Percentiles rank a stretch among this genome's conserved stretches.
Conservation (phyloP, 345 rosid species). For the Salix viminalis region DNA sequence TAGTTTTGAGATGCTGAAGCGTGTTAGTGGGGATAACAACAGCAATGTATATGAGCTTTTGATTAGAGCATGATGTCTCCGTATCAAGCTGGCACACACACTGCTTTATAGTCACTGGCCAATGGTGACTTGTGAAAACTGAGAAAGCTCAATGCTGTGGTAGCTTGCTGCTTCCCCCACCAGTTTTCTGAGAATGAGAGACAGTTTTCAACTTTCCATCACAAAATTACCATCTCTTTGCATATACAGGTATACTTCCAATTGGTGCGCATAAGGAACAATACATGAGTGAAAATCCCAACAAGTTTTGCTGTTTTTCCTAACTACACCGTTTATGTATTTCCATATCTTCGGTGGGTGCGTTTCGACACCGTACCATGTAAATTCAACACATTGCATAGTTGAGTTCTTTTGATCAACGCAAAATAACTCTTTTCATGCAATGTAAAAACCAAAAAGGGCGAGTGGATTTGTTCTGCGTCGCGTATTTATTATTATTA, state of each 20-base stretch:
- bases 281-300: background rate
- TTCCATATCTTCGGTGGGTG: background rate
- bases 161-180: background rate
- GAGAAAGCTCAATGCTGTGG: background rate
- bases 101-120: background rate
- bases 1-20: constrained; percentile 78
- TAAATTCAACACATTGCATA: background rate
- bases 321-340: background rate
- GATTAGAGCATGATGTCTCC: constrained; percentile 46
- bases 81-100: background rate
- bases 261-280: background rate
- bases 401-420: no score
- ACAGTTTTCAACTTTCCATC: background rate
- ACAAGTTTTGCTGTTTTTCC: background rate
- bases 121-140: background rate
- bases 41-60: constrained; percentile 77
- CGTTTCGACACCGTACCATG: background rate
- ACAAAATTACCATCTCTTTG: no score
- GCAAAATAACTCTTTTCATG: no score
- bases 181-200: background rate
- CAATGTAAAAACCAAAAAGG: no score
- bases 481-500: no score
- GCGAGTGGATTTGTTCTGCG: no score
- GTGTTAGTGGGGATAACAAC: constrained; percentile 69
- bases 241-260: background rate